Evolutionary conservation across 345 rosid species (phyloP).

Genomic region (Salix purpurea): DNA sequence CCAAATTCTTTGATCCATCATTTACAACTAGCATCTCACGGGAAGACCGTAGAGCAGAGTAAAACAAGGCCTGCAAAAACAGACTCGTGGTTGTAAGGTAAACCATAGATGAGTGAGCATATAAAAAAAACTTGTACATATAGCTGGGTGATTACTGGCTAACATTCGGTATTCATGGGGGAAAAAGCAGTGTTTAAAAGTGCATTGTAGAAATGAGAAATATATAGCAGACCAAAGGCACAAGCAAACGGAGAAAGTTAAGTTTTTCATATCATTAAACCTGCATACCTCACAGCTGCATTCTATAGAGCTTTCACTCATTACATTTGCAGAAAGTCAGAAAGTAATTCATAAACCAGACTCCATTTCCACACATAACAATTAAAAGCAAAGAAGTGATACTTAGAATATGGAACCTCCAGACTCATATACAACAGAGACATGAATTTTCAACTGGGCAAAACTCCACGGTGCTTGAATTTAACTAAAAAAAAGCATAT

Average conservation of each 20-base stretch:
- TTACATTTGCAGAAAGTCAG: not conserved
- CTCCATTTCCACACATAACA: not conserved
- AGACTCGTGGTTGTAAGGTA: not conserved
- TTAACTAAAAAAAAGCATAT: not conserved
- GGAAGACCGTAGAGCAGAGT: conserved; percentile 24
- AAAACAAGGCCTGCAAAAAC: conserved; percentile 25
- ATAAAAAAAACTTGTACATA: not conserved
- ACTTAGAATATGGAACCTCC: not conserved
- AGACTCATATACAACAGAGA: not conserved
- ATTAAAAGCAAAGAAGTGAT: not conserved
- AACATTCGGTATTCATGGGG: not conserved
- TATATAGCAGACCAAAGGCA: not conserved
- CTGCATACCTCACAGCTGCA: not conserved
- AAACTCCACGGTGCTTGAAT: not conserved
- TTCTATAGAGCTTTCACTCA: not conserved
- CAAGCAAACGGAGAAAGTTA: not conserved
- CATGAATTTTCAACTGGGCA: not conserved
- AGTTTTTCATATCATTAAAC: not conserved
- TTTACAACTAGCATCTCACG: conserved; percentile 30
- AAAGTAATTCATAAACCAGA: not conserved
- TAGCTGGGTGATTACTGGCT: not conserved
- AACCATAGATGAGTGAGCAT: not conserved
- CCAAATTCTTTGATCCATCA: conserved; percentile 31
- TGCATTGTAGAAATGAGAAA: not conserved
- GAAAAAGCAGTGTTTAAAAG: not conserved